These are phyloP conservation scores for Colletotrichum sp. DNA, from an alignment of 2,329 filamentous ascomycete genomes.

Conservation along the genomic window DNA sequence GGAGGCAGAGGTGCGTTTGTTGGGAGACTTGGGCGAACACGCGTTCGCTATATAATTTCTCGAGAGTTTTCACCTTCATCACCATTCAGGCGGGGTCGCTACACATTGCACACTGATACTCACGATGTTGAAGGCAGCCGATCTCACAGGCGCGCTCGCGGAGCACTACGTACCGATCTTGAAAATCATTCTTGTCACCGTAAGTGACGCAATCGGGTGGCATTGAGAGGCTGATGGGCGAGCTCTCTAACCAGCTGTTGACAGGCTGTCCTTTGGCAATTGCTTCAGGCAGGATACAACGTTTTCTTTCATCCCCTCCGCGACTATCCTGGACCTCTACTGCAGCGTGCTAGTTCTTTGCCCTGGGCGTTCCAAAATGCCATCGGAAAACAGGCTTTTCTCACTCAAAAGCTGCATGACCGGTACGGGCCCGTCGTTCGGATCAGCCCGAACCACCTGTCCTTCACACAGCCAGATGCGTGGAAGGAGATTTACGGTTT, in stretches of 20 bases:
- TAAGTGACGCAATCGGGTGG: not conserved
- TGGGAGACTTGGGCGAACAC: not conserved
- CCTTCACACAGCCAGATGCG: conserved; percentile 36
- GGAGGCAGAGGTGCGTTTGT: not conserved
- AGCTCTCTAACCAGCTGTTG: not conserved
- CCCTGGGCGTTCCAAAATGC: not conserved
- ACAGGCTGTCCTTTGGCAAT: not conserved
- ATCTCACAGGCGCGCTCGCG: not conserved
- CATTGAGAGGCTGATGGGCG: accelerated
- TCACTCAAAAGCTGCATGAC: conserved; percentile 22
- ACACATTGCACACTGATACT: too few relatives aligned
- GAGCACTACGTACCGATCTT: not conserved
- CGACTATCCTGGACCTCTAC: conserved; percentile 32
- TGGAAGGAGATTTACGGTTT: conserved; percentile 47
- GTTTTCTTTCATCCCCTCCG: conserved; percentile 38
- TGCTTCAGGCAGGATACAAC: conserved; percentile 28
- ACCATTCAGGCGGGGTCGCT: not conserved
- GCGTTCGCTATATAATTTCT: not conserved
- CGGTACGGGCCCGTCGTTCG: conserved; percentile 40
- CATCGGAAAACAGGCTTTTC: not conserved
- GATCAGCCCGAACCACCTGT: conserved; percentile 41
- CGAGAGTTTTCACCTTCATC: not conserved
- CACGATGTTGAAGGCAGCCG: not conserved
- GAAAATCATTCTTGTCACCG: not conserved
- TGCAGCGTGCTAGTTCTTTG: conserved; percentile 1